Evolutionary conservation across 208 protist species (phyloP).

Genomic region (Trypanosoma brucei): DNA sequence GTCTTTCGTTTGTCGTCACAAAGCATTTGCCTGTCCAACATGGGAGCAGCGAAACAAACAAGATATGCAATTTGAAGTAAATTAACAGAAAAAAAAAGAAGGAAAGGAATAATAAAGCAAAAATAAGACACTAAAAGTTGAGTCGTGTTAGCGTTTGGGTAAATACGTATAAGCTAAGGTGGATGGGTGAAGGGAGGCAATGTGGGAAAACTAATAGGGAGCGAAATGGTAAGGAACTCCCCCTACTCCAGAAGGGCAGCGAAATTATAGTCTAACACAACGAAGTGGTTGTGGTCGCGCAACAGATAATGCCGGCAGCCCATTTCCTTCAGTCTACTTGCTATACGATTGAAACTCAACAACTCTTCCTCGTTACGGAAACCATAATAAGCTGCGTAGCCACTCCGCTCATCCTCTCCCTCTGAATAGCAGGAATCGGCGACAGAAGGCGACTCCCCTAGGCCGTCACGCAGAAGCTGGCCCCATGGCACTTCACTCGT

Average conservation of each 20-base stretch:
- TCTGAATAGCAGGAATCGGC: constrained; percentile 55
- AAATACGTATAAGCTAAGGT: too few species aligned
- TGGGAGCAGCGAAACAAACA: too few species aligned
- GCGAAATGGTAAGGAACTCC: too few species aligned
- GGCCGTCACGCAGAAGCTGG: constrained; percentile 34
- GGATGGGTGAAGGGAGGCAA: too few species aligned
- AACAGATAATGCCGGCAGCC: constrained; percentile 61
- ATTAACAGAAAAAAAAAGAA: too few species aligned
- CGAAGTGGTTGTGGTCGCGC: constrained; percentile 58
- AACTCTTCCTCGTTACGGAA: constrained; percentile 81
- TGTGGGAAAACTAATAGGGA: too few species aligned
- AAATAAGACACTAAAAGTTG: too few species aligned
- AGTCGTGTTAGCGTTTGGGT: too few species aligned
- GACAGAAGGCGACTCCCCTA: constrained; percentile 5
- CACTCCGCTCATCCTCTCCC: constrained; percentile 78
- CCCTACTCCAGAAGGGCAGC: constrained; percentile 31
- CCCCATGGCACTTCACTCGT: constrained; percentile 71
- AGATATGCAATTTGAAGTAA: too few species aligned
- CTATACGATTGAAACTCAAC: constrained; percentile 66
- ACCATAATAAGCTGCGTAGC: constrained; percentile 42
- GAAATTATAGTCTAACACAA: constrained; percentile 72
- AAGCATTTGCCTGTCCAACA: too few species aligned
- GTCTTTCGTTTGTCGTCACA: too few species aligned
- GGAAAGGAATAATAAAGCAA: too few species aligned
- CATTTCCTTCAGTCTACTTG: constrained; percentile 78